Evolutionary conservation across 331 rosid genomes (phyloP), one percentile per base, ranked within the genome.

Genomic region (Ulmus americana): DNA sequence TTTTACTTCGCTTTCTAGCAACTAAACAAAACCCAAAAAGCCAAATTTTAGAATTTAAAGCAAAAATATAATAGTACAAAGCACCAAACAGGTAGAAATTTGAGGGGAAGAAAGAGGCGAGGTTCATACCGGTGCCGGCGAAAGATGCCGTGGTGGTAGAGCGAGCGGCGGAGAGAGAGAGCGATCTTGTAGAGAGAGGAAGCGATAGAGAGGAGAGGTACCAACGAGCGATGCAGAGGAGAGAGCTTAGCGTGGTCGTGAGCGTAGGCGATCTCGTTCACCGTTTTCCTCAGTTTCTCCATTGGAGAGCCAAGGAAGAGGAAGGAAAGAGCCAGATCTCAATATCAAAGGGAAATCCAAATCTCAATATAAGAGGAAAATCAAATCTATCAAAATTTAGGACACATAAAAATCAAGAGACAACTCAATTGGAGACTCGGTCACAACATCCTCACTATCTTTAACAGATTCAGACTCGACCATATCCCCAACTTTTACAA

Each of bases 211-310:
- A 92, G 98, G 59, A 85, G 52, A 15, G 95, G 96, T 64, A 83
- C 52, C 2, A 89, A 54, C 64, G 79, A 80, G 50, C 79, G 84
- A 14, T 68, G 83, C 11, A 82, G 74, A 46, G 72, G 70, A 67
- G 95, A 61, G 14, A 86, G 89, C 52, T 81, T 69, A 55, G 73
- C 10, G 28, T 15, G 69, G 72, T 62, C 76, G 6, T 65, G 75
- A 15, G 71, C 2, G 74, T 92, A 89, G 16, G 97, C 95, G 65
- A 92, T 86, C 74, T 79, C 86, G 28, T 45, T 80, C 70, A 77
- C 90, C 0, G 81, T 56, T 42, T 65, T 83, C 45, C 86, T 82
- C 73, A 91, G 61, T 61, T 70, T 85, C 80, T 91, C 96, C 97
- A 88, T 91, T 18, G n/a, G 13, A 10, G 56, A 64, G 39, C 11